Base-by-base conservation (phyloP, 148 eudicot genomes). In the Agrostemma githago region DNA sequence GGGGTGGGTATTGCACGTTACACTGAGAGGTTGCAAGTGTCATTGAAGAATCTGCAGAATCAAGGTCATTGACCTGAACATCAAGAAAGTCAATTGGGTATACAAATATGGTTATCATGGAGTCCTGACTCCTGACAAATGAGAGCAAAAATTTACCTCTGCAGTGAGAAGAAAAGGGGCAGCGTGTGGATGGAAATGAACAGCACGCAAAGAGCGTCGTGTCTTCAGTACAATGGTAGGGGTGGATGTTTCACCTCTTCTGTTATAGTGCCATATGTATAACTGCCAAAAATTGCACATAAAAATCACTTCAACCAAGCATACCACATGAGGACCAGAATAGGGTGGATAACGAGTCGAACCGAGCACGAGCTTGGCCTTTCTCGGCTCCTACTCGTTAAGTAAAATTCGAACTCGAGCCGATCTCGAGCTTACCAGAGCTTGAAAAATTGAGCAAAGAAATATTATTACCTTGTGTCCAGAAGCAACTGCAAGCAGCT, bases 161-260 rank as follows among this genome's bases (percentile, higher is more conserved):
- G 99, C 99, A 76, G 99, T 96, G 72, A 96, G 73, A 66, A 96
- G 88, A 83, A 87, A 84, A 20, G 97, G 99, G 34, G 95, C 99
- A 77, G 79, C 97, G 80, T 89, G 96, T 11, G 99, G 99, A 81
- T 92, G 99, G 79, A 96, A 96, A 81, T 92, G 97, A 79, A 96
- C 99, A 67, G 99, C 99, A 71, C 99, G 96, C 72, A 96, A 95
- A 2, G 99, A 92, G 74, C 97, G 94, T 9, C 95, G 83, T 51
- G 99, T 96, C 87, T 90, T 96, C 76, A 96, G 76, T 66, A 92
- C 86, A 72, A 96, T 88, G 62, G 90, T 78, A 78, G 99, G 99
- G 60, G 89, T 76, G 12, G 90, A 76, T 63, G 82, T 71, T 60
- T 90, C 97, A 59, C 89, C 98, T 86, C 88, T 87, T 81, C 84